Evolutionary conservation across 495 filamentous ascomycete species (phyloP), one percentile per base, ranked within the genome.

Genomic region (Jackrogersella minutella): DNA sequence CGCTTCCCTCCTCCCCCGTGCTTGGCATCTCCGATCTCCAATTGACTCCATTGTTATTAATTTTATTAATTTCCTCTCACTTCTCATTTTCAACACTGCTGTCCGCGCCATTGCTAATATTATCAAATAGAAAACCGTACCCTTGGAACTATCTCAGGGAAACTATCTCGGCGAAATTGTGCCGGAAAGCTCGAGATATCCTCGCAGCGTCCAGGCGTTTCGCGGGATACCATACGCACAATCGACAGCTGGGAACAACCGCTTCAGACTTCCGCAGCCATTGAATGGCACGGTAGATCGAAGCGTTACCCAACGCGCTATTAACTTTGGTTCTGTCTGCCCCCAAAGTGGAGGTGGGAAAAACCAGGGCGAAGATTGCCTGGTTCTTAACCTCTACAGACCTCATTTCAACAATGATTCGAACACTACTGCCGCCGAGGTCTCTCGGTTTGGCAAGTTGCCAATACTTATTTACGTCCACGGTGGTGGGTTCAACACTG

Each of bases 201-300:
- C 85, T 1, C 79, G 81, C 55, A 63, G 78, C 8, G 60, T 88
- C 19, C 84, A 90, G 41, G 81, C 68, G 6, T 90, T 85, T 62
- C 74, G 82, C n/a, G 87, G 87, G 13, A 80, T 90, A 57, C 88
- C 85, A 1, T 90, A 85, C 65, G 87, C 83, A 1, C 73, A 84
- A 50, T 77, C 81, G 0, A 85, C 87, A 0, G 75, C 74, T 22
- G 86, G 85, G 13, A 71, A 85, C 24, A 80, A 83, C 63, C 81
- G 87, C 44, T 89, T 88, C 73, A 79, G 73, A 33, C 82, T 81
- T 17, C 81, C 87, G 3, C 80, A 78, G 63, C 73, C 64, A 21
- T 58, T 79, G 66, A 74, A 68, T 26, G 61, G 52, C 46, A 73
- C 17, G 57, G 74, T 26, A 55, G 47, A 58, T 1, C 13, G 61